A percentile compares a stretch with the other conserved stretches of the same genome.
Conservation (phyloP, 2,329 filamentous ascomycete genomes). For the Calonectria ilicicola region DNA sequence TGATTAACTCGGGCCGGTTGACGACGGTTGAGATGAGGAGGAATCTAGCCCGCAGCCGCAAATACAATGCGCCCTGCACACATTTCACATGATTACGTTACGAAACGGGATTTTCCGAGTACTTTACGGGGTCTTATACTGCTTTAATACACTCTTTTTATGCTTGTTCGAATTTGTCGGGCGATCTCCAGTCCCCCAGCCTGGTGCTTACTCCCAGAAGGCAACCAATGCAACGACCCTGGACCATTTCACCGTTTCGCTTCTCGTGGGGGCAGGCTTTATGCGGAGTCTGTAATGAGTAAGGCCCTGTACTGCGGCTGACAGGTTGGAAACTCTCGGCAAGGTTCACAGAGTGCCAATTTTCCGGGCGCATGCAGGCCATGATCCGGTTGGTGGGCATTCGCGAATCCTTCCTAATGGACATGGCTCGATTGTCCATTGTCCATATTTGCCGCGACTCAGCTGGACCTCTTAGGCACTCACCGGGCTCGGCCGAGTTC, state of each 20-base stretch:
- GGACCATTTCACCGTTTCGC: no score
- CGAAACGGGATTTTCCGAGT: no score
- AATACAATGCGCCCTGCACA: no score
- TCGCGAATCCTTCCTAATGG: neutral
- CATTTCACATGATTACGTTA: no score
- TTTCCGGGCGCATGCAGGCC: neutral
- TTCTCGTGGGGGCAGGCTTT: neutral
- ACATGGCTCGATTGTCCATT: neutral
- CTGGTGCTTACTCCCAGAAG: no score
- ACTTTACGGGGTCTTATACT: no score
- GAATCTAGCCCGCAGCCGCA: neutral
- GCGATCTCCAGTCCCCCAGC: no score
- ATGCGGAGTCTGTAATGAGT: neutral
- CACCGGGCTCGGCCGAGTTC: neutral
- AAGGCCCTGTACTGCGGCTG: neutral
- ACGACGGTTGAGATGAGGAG: neutral
- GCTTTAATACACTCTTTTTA: no score
- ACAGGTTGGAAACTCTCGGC: neutral
- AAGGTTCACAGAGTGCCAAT: neutral
- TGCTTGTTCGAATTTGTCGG: no score
- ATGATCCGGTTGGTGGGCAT: neutral
- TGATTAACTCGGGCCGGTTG: neutral
- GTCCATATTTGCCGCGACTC: neutral
- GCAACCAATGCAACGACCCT: no score
- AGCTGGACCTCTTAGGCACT: neutral